Evolutionary conservation across 371 early-diverging fungal genomes (phyloP).

Genomic region (Apophysomyces trapeziformis): DNA sequence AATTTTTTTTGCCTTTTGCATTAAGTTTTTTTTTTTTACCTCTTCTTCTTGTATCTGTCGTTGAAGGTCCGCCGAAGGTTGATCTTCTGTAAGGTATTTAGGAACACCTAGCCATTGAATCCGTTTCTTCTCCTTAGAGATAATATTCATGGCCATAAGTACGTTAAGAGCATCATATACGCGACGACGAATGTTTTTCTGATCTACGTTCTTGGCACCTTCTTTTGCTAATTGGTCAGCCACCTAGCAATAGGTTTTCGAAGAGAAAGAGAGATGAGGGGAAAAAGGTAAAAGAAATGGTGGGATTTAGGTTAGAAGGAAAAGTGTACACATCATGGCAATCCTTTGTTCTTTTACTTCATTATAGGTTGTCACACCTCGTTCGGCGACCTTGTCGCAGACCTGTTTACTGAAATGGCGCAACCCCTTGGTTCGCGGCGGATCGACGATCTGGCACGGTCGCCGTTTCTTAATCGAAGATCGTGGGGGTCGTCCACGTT

Average conservation of each 20-base stretch:
- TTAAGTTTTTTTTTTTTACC: not conserved
- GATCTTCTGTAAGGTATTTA: constrained; percentile 60
- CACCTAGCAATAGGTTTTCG: constrained; percentile 8
- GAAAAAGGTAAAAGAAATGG: not conserved
- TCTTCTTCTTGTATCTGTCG: constrained; percentile 5
- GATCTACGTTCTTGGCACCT: constrained; percentile 17
- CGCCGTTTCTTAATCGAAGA: constrained; percentile 11
- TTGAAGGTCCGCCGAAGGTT: constrained; percentile 28
- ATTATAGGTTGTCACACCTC: constrained; percentile 64
- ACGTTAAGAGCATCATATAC: constrained; percentile 88
- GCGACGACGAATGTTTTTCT: constrained; percentile 77
- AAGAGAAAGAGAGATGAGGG: not conserved
- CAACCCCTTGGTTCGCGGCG: constrained; percentile 37
- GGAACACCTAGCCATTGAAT: constrained; percentile 74
- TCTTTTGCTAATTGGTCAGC: constrained; percentile 39
- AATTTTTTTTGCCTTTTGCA: not conserved
- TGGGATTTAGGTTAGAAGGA: not conserved
- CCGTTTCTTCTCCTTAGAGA: constrained; percentile 70
- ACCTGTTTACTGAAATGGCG: constrained; percentile 64
- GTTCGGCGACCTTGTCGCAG: constrained; percentile 59
- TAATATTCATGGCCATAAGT: constrained; percentile 74
- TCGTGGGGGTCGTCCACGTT: constrained; percentile 16
- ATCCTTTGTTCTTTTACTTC: constrained; percentile 41
- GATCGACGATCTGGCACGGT: constrained; percentile 8
- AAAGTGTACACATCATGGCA: not conserved